Conservation (phyloP, 1,284 basidiomycete genomes). For the Anthracocystis setariae region DNA sequence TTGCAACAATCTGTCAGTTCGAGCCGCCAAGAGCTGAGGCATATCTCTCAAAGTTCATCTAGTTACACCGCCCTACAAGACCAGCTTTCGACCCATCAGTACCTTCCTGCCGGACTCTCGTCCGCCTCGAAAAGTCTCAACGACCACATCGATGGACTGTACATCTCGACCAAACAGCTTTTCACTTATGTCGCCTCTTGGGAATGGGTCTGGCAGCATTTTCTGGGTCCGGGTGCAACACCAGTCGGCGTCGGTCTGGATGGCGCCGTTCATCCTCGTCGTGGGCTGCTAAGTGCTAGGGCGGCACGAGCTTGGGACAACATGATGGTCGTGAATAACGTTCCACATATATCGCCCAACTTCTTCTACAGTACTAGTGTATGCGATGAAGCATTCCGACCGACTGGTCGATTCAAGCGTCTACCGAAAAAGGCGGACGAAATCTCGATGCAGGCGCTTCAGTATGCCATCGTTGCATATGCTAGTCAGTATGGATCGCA, state of each 20-base stretch:
- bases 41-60: slow-evolving; percentile 38
- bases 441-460: slow-evolving; percentile 38
- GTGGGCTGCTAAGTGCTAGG: slow-evolving; percentile 21
- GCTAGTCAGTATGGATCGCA: slow-evolving; percentile 48
- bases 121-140: slow-evolving; percentile 26
- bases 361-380: slow-evolving; percentile 45
- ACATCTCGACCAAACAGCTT: slow-evolving; percentile 43
- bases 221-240: slow-evolving; percentile 27
- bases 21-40: slow-evolving; percentile 42
- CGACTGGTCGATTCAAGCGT: slow-evolving; percentile 28
- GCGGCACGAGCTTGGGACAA: slow-evolving; percentile 32
- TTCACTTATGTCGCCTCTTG: slow-evolving; percentile 38
- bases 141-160: slow-evolving; percentile 37
- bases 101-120: slow-evolving; percentile 27
- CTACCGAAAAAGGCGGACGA: slow-evolving; percentile 34
- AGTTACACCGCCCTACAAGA: slow-evolving; percentile 43
- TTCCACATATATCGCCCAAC: slow-evolving; percentile 37
- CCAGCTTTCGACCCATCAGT: slow-evolving; percentile 36
- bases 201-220: slow-evolving; percentile 47
- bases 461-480: slow-evolving; percentile 45
- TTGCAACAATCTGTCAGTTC: slow-evolving; percentile 46
- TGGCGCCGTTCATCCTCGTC: slow-evolving; percentile 28
- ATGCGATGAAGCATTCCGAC: slow-evolving; percentile 38
- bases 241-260: slow-evolving; percentile 34
- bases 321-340: slow-evolving; percentile 32